These are phyloP conservation scores for Oryza rufipogon DNA, from an alignment of 176 grass and related monocot species.

Conservation along the genomic window DNA sequence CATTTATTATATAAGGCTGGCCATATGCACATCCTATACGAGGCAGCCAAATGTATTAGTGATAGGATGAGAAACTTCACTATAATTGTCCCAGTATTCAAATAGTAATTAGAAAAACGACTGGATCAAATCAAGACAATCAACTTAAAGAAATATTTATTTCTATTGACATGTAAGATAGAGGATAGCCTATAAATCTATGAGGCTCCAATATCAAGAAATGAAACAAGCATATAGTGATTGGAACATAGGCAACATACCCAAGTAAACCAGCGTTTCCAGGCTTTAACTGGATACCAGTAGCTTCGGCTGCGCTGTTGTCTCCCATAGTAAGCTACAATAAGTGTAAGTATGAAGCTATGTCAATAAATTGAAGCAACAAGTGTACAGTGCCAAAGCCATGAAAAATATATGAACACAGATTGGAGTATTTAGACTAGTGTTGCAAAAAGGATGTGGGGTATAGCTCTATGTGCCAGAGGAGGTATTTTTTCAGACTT, in stretches of 20 bases:
- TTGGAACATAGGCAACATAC: conserved; percentile 53
- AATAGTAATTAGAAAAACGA: neutral
- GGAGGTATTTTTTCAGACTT: neutral
- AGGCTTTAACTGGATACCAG: conserved; percentile 65
- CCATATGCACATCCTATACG: neutral
- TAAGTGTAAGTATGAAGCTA: neutral
- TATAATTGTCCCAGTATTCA: neutral
- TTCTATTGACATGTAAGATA: conserved; percentile 10
- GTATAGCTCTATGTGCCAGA: neutral
- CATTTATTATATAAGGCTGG: neutral
- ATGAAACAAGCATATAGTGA: neutral
- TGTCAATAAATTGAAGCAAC: conserved; percentile 21
- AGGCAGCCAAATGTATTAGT: conserved; percentile 10
- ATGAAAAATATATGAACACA: conserved; percentile 20
- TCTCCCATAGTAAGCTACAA: conserved; percentile 76
- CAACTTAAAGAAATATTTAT: conserved; percentile 9
- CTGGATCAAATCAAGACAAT: conserved; percentile 29
- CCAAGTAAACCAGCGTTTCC: conserved; percentile 79
- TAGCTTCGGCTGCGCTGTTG: conserved; percentile 45
- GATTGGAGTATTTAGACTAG: neutral
- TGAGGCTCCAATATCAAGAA: neutral
- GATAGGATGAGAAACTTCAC: conserved; percentile 4
- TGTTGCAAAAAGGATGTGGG: neutral
- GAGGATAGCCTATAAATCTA: conserved; percentile 6
- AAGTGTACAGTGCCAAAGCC: conserved; percentile 3